Conservation (phyloP, 768 basidiomycete genomes). For the Podaxis rugospora region DNA sequence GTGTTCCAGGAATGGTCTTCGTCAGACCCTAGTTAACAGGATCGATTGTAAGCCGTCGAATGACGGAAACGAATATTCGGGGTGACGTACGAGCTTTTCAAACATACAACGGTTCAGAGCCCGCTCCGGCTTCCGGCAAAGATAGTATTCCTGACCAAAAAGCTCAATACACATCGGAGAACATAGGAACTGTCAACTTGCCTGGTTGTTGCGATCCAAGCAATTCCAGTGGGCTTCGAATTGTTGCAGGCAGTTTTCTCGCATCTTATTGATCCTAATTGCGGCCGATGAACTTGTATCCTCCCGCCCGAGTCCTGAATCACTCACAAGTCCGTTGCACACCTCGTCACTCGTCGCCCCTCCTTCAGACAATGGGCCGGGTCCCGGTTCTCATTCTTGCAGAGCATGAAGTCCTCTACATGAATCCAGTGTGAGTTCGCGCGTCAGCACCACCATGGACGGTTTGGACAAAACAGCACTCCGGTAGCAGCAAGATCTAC, state of each 20-base stretch:
- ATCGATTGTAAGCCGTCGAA: not conserved
- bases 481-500: slow-evolving; percentile 21
- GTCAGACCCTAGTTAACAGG: slow-evolving; percentile 64
- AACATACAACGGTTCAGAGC: slow-evolving; percentile 92
- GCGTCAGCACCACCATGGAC: not conserved
- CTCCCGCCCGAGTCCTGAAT: not conserved
- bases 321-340: slow-evolving; percentile 88
- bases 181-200: slow-evolving; percentile 28
- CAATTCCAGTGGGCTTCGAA: slow-evolving; percentile 95
- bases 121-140: slow-evolving; percentile 86
- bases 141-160: slow-evolving; percentile 69
- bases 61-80: not conserved
- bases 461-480: not conserved
- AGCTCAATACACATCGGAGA: not conserved
- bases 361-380: slow-evolving; percentile 94
- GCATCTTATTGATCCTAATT: slow-evolving; percentile 84
- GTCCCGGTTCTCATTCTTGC: slow-evolving; percentile 88
- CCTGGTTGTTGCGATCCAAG: slow-evolving; percentile 93
- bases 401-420: slow-evolving; percentile 70
- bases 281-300: not conserved
- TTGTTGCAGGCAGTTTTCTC: slow-evolving; percentile 82
- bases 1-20: slow-evolving; percentile 88
- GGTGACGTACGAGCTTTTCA: slow-evolving; percentile 79
- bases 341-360: slow-evolving; percentile 92
- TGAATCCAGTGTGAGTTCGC: not conserved